These are phyloP conservation scores for Colletotrichum camelliae DNA, from an alignment of 2,329 filamentous ascomycete species.

Conservation along the genomic window DNA sequence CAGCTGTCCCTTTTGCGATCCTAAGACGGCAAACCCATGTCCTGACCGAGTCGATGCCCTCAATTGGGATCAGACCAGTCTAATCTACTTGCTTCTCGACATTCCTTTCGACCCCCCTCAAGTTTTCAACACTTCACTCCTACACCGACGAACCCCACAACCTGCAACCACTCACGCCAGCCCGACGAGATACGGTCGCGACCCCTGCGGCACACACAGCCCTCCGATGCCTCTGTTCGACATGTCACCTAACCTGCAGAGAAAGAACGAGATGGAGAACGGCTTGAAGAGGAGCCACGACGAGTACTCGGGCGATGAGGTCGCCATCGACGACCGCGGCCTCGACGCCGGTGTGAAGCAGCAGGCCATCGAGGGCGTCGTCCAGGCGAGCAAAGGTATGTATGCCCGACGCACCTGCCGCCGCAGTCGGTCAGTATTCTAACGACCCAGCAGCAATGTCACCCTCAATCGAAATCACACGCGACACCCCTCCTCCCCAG, in stretches of 20 bases:
- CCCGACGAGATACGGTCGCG: background rate
- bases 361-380: constrained; percentile 1
- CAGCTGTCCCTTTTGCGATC: background rate
- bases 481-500: constrained; percentile 13
- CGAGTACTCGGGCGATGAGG: constrained; percentile 43
- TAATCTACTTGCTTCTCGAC: background rate
- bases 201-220: background rate
- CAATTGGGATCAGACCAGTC: background rate
- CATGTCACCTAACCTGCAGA: constrained; percentile 52
- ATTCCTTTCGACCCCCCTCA: background rate
- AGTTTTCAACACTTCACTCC: background rate
- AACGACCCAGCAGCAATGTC: background rate
- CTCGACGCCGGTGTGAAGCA: constrained; percentile 13
- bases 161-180: background rate
- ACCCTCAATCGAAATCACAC: background rate
- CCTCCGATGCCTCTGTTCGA: constrained; percentile 52
- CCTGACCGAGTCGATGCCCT: background rate
- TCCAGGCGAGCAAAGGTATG: constrained; percentile 7
- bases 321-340: constrained; percentile 24
- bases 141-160: background rate
- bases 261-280: constrained; percentile 40
- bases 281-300: constrained; percentile 53
- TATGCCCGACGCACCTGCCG: background rate
- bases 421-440: background rate
- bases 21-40: background rate